Percentiles rank a stretch among this genome's conserved stretches.
These are phyloP conservation scores for Fraxinus cuspidata DNA, from an alignment of 257 asterid genomes.

Conservation along the genomic window DNA sequence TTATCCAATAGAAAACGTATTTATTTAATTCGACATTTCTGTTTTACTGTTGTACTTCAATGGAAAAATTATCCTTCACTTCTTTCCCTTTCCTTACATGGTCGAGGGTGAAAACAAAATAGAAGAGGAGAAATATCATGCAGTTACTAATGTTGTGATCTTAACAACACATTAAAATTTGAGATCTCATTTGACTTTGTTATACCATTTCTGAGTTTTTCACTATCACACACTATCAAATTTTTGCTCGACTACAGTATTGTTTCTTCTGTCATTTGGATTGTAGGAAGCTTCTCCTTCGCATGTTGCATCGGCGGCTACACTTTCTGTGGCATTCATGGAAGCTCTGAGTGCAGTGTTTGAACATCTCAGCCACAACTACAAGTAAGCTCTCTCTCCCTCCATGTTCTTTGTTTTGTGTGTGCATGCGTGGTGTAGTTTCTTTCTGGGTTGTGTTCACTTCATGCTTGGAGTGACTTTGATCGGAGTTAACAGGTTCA, in stretches of 20 bases:
- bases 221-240: neutral
- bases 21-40: neutral
- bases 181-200: neutral
- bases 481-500: neutral
- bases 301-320: slow-evolving; percentile 56
- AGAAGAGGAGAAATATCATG: neutral
- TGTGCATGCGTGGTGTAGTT: neutral
- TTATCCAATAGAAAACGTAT: neutral
- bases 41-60: neutral
- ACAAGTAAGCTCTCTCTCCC: slow-evolving; percentile 33
- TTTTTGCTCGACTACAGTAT: neutral
- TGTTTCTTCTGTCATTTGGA: neutral
- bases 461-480: neutral
- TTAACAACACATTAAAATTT: neutral
- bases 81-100: neutral
- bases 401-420: neutral
- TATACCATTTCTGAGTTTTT: neutral
- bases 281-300: slow-evolving; percentile 45
- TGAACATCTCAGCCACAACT: slow-evolving; percentile 41
- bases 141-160: neutral
- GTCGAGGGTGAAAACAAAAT: neutral
- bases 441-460: neutral
- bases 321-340: slow-evolving; percentile 59
- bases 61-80: neutral
- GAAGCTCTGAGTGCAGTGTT: slow-evolving; percentile 44